Evolutionary conservation across 768 basidiomycete species (phyloP), one percentile per base, ranked within the genome.

Genomic region (Ephemerocybe angulata): DNA sequence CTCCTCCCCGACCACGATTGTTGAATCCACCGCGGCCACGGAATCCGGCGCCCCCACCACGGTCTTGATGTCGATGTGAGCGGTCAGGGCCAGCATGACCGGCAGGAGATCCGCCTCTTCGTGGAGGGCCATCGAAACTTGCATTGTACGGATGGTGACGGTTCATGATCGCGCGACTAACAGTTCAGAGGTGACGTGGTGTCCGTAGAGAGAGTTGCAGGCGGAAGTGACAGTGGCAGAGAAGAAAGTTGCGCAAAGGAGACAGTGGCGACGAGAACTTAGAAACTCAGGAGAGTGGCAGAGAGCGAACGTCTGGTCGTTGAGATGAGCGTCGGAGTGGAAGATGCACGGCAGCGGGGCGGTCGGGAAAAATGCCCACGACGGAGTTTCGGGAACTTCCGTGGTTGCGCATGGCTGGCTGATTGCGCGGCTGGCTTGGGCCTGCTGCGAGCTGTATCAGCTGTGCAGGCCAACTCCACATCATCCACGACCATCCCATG

Each of bases 81-180:
- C 90, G 82, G 73, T 89, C 87, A 65, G 83, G 84, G 54, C 87
- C 87, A 61, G 83, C 83, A 63, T 83, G 84, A 59, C 78, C 72
- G 38, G 83, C 81, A 57, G 81, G 76, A 13, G 27, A 29, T 54
- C 85, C 87, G 46, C 87, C 87, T 67, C 88, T 83, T 64, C 83
- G 78, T 43, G 74, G 70, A 37, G 76, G 71, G 53, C 75, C 73
- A 55, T 89, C 89, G 77, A 83, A 86, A 65, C 75, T 73, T 60
- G 78, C 79, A 62, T 82, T 82, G 73, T 93, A 93, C 24, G 91
- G 91, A 81, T 93, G 89, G 73, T 92, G 90, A 66, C 90, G 88
- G 73, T 91, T 90, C 90, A 93, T 93, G n/a, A n/a, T 56, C 65
- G 67, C 67, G 67, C 65, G 58, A 67, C 52, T 62, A 49, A 55